Evolutionary conservation across 805 yeast genomes (phyloP), one percentile per base, ranked within the genome.

Genomic region (Candida xyloterini): DNA sequence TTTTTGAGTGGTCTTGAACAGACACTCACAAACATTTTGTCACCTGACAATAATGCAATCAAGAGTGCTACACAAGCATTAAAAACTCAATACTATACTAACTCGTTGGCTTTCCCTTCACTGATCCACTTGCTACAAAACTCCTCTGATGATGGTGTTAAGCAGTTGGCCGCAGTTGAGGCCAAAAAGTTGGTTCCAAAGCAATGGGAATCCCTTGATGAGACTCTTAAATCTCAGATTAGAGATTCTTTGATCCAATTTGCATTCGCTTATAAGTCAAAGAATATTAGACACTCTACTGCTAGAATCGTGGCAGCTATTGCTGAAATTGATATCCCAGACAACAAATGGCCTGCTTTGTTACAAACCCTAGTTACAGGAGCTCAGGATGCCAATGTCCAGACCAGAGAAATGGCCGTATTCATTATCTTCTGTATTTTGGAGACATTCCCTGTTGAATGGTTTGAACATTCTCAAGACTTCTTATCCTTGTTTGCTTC

Each of bases 121-220:
- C 71, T 91, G 60, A 70, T 91, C 53, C 93, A 86, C 56, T 77
- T 93, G 45, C 72, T 88, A 57, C 89, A 85, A 63, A 73, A 71
- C 50, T 79, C 81, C 51, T 66, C 73, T 28, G 81, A 81, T 54
- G 82, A 76, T 48, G 85, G 84, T 55, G 61, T 90, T 52, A 84
- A 86, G 56, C 95, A 89, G 65, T 73, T 93, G 46, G 95, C 97
- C n/a, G 95, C 96, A 46, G 96, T 93, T 47, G 99, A 93, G 68
- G 88, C 90, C 28, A 80, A 96, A 67, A 93, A 93, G 64, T 76
- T 84, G 57, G 78, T 90, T 27, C 58, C 72, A 38, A 70, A 73
- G 49, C 80, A 79, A 57, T 93, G 98, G 98, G 70, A 65, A 27
- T 49, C 54, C 5, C 64, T 74, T 29, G 75, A 73, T 50, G 77